Percentiles rank a stretch among this genome's conserved stretches.
Conservation (phyloP, 129 eudicot genomes). For the Calendula officinalis region DNA sequence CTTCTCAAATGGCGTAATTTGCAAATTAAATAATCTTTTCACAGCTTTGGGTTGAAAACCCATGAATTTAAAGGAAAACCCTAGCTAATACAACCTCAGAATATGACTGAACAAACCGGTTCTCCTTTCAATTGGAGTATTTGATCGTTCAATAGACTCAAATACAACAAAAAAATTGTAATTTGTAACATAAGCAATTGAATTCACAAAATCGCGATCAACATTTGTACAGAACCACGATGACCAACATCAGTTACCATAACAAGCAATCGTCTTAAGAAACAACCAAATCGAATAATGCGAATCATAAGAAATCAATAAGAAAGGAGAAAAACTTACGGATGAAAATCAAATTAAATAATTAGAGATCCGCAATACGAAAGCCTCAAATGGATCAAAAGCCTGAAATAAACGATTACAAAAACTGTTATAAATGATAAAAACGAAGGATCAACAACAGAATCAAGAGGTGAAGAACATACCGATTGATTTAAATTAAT, state of each 20-base stretch:
- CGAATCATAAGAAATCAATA: background rate
- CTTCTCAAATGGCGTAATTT: background rate
- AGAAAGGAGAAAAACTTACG: slow-evolving; percentile 11
- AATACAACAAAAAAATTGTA: background rate
- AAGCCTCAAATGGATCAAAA: slow-evolving; percentile 39
- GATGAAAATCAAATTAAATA: slow-evolving; percentile 26
- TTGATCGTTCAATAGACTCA: too few relatives aligned
- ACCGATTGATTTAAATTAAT: slow-evolving; percentile 19
- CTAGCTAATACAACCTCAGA: too few relatives aligned
- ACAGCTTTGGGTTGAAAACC: too few relatives aligned
- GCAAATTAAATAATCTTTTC: background rate
- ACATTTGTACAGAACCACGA: too few relatives aligned
- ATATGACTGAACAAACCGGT: too few relatives aligned
- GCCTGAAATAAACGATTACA: slow-evolving; percentile 24
- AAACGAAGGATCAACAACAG: background rate
- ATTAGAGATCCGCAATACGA: slow-evolving; percentile 35
- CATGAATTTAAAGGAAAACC: too few relatives aligned
- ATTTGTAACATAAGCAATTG: background rate
- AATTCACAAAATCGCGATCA: background rate
- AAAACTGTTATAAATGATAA: background rate
- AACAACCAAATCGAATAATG: background rate
- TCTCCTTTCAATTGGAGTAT: too few relatives aligned
- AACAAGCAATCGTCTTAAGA: background rate
- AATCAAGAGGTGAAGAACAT: slow-evolving; percentile 11
- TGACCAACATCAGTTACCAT: background rate